Conservation (phyloP, 345 rosid genomes). For the Salix arbutifolia region DNA sequence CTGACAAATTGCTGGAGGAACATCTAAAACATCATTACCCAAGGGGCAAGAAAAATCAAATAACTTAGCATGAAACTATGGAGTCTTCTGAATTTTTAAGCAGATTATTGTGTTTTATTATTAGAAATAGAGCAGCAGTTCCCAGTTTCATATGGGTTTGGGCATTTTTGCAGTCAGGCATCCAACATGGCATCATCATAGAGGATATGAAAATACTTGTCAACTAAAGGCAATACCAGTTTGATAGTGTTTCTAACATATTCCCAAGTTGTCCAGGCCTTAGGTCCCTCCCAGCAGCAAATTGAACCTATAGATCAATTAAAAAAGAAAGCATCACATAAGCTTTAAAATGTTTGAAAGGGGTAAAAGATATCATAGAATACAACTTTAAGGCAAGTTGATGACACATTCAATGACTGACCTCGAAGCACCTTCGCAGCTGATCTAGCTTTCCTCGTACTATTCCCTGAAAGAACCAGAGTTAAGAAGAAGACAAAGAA, state of each 20-base stretch:
- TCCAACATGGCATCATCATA: neutral
- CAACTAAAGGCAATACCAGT: slow-evolving; percentile 52
- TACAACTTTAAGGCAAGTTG: neutral
- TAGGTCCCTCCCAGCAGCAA: slow-evolving; percentile 95
- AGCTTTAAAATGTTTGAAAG: neutral
- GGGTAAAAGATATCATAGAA: neutral
- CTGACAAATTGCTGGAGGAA: neutral
- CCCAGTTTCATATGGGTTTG: neutral
- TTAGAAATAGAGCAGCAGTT: neutral
- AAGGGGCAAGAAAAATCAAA: neutral
- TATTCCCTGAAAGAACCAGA: slow-evolving; percentile 58
- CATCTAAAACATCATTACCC: neutral
- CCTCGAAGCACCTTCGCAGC: slow-evolving; percentile 92
- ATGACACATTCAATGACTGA: slow-evolving; percentile 24
- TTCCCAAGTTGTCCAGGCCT: slow-evolving; percentile 83
- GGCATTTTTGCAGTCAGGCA: neutral
- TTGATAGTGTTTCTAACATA: slow-evolving; percentile 84
- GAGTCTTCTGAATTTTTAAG: neutral
- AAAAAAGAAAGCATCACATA: neutral
- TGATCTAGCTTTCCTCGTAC: slow-evolving; percentile 97
- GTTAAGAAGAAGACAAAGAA: neutral
- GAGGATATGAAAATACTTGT: neutral
- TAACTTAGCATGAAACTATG: neutral
- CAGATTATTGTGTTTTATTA: neutral
- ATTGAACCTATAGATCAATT: slow-evolving; percentile 59